Evolutionary conservation across 495 filamentous ascomycete species (phyloP), one percentile per base, ranked within the genome.

Genomic region (Lophiotrema nucula): DNA sequence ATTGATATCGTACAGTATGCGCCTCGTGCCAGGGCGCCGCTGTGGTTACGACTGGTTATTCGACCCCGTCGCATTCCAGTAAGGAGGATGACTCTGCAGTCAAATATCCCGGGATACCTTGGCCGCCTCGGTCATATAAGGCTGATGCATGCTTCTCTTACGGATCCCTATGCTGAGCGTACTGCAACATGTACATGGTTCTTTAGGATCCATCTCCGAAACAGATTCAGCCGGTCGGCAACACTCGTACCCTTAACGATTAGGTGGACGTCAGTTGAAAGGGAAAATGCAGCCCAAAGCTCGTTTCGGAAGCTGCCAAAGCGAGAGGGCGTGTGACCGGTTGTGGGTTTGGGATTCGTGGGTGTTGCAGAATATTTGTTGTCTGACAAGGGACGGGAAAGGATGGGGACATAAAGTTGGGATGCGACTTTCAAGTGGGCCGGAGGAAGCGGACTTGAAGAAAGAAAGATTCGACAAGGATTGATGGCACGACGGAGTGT

Each of bases 381-480:
- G 61, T 58, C 47, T 59, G 61, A 56, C 56, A 24, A 46, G 55
- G 39, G 42, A 42, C 10, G 18, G 6, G 19, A 10, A 43, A 25
- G 28, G 45, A n/a, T 2, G 21, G 28, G 28, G 44, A 58, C 24
- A 39, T 52, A 50, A 58, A 43, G 47, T 24, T 26, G 37, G 48
- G 46, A 63, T 4, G 48, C 16, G 18, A 42, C 35, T 8, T 28
- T 45, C 21, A 28, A 55, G 56, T 59, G 55, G 48, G 48, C 60
- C 55, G 61, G 55, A 59, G 50, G 47, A 58, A 48, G 50, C 55
- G 55, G 55, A 49, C 55, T 56, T 48, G 49, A 47, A 46, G 27
- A 51, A 28, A 50, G 27, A 41, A 42, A 49, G 23, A 22, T 23
- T 19, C 28, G 43, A 42, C 37, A 59, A 47, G 61, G 50, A 35